These are phyloP conservation scores for Suillus spraguei DNA, from an alignment of 768 basidiomycete genomes.

Conservation along the genomic window DNA sequence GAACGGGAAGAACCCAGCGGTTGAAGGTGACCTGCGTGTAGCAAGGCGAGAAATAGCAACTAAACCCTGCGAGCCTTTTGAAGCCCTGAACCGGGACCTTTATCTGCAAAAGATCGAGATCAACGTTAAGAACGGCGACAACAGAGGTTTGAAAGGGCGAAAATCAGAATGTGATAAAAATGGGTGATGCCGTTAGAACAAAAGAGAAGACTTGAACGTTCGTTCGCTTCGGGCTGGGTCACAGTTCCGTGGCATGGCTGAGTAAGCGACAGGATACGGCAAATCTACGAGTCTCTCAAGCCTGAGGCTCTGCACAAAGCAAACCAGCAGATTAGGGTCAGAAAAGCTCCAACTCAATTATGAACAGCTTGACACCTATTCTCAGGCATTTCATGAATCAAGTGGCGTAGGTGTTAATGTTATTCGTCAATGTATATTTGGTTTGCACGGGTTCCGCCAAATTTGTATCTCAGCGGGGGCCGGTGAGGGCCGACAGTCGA, in stretches of 20 bases:
- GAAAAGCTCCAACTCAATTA: background rate
- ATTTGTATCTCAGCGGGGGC: no score
- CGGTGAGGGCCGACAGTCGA: background rate
- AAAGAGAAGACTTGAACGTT: conserved; percentile 2
- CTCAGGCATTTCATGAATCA: conserved; percentile 4
- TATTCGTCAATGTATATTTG: conserved; percentile 13
- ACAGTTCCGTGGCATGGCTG: background rate
- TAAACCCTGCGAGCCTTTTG: conserved; percentile 27
- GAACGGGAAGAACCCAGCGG: conserved; percentile 11
- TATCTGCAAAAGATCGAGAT: background rate
- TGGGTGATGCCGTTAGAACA: conserved; percentile 3
- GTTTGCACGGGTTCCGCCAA: background rate
- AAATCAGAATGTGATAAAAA: conserved; percentile 9
- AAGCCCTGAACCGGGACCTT: conserved; percentile 8
- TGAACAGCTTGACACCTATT: background rate
- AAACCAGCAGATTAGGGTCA: background rate
- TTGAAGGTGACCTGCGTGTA: conserved; percentile 9
- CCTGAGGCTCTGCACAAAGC: no score
- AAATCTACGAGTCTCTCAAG: background rate
- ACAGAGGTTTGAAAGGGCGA: background rate
- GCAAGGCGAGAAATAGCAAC: conserved; percentile 26
- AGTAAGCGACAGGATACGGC: background rate
- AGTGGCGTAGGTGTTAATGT: conserved; percentile 7
- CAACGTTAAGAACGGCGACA: background rate
- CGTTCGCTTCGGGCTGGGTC: no score